Conservation (phyloP, 768 basidiomycete species). For the Boletus bicolor region DNA sequence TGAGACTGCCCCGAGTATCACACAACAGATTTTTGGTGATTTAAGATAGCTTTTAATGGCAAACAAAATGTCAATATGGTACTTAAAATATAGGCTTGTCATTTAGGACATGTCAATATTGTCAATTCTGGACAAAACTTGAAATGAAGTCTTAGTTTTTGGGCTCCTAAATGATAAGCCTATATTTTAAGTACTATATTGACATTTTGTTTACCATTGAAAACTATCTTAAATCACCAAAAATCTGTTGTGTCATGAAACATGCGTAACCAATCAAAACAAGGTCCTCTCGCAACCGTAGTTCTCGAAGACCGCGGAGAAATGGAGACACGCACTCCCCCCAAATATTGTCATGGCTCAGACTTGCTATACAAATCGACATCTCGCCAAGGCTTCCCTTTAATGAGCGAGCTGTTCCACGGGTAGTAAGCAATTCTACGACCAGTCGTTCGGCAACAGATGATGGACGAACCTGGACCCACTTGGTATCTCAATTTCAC, state of each 20-base stretch:
- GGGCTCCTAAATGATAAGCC: too few species aligned
- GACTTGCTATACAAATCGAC: constrained; percentile 23
- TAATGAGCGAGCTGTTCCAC: constrained; percentile 29
- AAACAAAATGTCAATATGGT: too few species aligned
- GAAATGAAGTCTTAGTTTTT: too few species aligned
- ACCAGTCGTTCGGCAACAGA: constrained; percentile 2
- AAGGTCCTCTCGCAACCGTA: constrained; percentile 2
- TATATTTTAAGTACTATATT: too few species aligned
- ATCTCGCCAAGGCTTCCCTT: constrained; percentile 35
- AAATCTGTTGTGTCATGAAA: constrained; percentile 13
- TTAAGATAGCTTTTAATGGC: too few species aligned
- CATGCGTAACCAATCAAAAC: constrained; percentile 17
- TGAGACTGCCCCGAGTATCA: constrained; percentile 20
- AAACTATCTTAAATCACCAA: too few species aligned
- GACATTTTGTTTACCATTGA: too few species aligned
- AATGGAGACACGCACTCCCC: constrained; percentile 10
- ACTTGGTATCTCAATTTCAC: constrained; percentile 49
- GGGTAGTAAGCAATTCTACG: constrained; percentile 6
- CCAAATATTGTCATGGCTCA: constrained; percentile 8
- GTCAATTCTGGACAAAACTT: too few species aligned
- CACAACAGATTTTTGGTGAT: too few species aligned
- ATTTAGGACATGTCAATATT: too few species aligned
- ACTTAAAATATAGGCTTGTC: too few species aligned
- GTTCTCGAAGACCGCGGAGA: constrained; percentile 22
- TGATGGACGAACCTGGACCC: constrained; percentile 37